Percentiles rank a stretch among this genome's conserved stretches.
These are phyloP conservation scores for Hortiboletus rubellus DNA, from an alignment of 1,284 basidiomycete species.

Conservation along the genomic window DNA sequence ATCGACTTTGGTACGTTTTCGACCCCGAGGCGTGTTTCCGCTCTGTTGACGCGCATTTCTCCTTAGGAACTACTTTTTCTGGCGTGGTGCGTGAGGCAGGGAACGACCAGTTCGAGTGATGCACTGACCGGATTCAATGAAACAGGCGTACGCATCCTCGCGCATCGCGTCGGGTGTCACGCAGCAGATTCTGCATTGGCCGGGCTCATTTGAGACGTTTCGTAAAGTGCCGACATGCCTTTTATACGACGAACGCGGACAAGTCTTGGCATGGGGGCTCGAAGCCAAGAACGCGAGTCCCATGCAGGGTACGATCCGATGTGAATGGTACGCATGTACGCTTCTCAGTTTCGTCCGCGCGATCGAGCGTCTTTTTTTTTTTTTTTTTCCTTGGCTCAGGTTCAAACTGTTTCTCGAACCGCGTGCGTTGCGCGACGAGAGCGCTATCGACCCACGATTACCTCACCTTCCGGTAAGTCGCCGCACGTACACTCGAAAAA, in stretches of 20 bases:
- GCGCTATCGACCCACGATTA: slow-evolving; percentile 65
- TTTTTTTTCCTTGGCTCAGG: slow-evolving; percentile 33
- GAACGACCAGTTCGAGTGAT: background rate
- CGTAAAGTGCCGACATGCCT: slow-evolving; percentile 81
- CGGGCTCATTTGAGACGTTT: slow-evolving; percentile 76
- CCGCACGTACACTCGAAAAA: background rate
- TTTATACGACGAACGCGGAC: slow-evolving; percentile 67
- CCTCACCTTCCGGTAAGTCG: slow-evolving; percentile 70
- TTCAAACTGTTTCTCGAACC: slow-evolving; percentile 84
- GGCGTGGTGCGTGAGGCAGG: slow-evolving; percentile 60
- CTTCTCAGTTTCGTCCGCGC: background rate
- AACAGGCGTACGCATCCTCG: slow-evolving; percentile 77
- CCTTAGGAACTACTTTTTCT: slow-evolving; percentile 74
- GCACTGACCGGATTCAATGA: background rate
- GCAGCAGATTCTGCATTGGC: slow-evolving; percentile 79
- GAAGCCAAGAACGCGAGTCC: slow-evolving; percentile 76
- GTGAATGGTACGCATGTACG: slow-evolving; percentile 56
- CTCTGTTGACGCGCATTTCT: slow-evolving; percentile 1
- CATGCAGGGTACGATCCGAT: slow-evolving; percentile 63
- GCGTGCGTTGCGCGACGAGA: slow-evolving; percentile 66
- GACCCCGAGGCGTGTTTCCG: background rate
- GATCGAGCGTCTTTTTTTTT: background rate
- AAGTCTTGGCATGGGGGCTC: slow-evolving; percentile 74
- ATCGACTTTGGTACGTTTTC: slow-evolving; percentile 72
- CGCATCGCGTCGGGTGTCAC: slow-evolving; percentile 73